phyloP scores from a whole-genome alignment of 805 yeast genomes.

The Torulaspora gathmanii region DNA sequence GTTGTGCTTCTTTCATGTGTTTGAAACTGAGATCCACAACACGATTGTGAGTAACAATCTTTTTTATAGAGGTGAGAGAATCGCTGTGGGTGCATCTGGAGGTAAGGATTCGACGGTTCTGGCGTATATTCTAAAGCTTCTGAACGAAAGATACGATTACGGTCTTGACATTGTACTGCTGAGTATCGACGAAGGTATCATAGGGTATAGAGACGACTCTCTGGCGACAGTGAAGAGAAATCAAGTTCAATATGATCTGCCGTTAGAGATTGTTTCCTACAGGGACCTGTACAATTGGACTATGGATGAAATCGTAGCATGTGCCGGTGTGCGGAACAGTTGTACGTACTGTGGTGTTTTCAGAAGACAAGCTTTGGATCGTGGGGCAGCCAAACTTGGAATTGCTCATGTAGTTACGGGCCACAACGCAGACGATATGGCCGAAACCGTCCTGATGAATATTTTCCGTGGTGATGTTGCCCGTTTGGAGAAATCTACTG shows the following conservation, averaged over 20 bases:
- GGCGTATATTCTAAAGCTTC: slow-evolving; percentile 78
- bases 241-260: slow-evolving; percentile 76
- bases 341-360: slow-evolving; percentile 98
- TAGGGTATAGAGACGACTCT: slow-evolving; percentile 95
- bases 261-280: slow-evolving; percentile 76
- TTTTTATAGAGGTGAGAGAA: slow-evolving; percentile 74
- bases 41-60: slow-evolving; percentile 69
- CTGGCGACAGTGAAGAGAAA: slow-evolving; percentile 94
- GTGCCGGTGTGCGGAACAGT: slow-evolving; percentile 88
- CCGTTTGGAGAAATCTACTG: slow-evolving; percentile 80
- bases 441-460: slow-evolving; percentile 96
- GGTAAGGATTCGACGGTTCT: slow-evolving; percentile 97
- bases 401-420: slow-evolving; percentile 94
- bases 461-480: slow-evolving; percentile 93
- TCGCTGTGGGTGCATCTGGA: slow-evolving; percentile 98
- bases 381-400: slow-evolving; percentile 86
- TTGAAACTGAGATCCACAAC: slow-evolving; percentile 92
- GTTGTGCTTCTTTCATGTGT: slow-evolving; percentile 80
- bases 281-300: slow-evolving; percentile 93
- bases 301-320: slow-evolving; percentile 95
- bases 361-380: slow-evolving; percentile 90
- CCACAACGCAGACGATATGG: slow-evolving; percentile 99
- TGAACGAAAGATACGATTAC: slow-evolving; percentile 84
- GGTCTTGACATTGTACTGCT: slow-evolving; percentile 79
- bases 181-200: slow-evolving; percentile 93